These are phyloP conservation scores for Azolla pinnata DNA, from an alignment of 75 land plant genomes.

Conservation along the genomic window DNA sequence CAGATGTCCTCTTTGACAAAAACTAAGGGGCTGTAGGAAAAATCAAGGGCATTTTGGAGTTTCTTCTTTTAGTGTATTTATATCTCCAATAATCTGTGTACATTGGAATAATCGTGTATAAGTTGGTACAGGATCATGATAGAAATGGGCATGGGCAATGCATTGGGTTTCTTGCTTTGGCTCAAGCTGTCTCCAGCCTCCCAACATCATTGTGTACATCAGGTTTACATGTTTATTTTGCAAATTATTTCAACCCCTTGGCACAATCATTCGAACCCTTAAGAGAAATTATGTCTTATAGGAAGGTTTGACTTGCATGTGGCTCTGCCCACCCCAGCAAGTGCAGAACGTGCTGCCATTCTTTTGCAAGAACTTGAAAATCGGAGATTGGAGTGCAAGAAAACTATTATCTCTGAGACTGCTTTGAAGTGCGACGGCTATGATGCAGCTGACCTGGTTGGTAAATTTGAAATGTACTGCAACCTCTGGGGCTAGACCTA, in stretches of 20 bases:
- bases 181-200: conserved; percentile 42
- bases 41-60: too few relatives aligned
- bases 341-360: conserved; percentile 60
- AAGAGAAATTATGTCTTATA: conserved; percentile 23
- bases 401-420: conserved; percentile 36
- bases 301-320: conserved; percentile 94
- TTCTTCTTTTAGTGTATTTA: too few relatives aligned
- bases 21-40: too few relatives aligned
- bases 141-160: conserved; percentile 1
- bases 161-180: conserved; percentile 79
- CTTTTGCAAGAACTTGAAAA: conserved; percentile 57
- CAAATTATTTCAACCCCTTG: neutral
- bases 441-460: conserved; percentile 90
- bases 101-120: too few relatives aligned
- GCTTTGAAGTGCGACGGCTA: conserved; percentile 93
- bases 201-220: conserved; percentile 60
- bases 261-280: too few relatives aligned
- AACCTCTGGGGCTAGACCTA: neutral
- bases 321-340: conserved; percentile 69
- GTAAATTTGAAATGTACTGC: neutral
- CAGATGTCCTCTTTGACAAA: too few relatives aligned
- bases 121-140: neutral
- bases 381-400: conserved; percentile 40
- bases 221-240: conserved; percentile 30
- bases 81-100: too few relatives aligned